Evolutionary conservation across 257 asterid genomes (phyloP).

Genomic region (Linaria vulgaris): DNA sequence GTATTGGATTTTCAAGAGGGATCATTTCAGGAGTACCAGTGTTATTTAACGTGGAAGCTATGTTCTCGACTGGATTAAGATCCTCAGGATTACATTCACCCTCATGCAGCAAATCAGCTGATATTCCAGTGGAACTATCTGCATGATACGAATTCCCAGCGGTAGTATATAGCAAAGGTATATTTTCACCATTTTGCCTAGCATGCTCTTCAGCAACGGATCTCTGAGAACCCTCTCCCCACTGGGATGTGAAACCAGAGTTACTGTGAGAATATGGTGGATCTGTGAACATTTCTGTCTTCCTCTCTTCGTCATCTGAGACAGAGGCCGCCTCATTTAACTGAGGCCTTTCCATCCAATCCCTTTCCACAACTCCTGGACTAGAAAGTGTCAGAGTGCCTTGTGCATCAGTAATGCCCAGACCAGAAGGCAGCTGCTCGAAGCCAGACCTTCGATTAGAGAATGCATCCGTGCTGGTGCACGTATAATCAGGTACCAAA

Average conservation of each 20-base stretch:
- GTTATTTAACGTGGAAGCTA: not conserved
- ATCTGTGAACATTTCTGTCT: constrained; percentile 30
- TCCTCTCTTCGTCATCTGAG: constrained; percentile 31
- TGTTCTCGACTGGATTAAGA: constrained; percentile 26
- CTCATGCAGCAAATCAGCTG: constrained; percentile 31
- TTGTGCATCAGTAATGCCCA: constrained; percentile 35
- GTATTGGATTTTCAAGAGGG: constrained; percentile 26
- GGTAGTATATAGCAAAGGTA: constrained; percentile 22
- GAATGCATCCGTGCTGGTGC: constrained; percentile 26
- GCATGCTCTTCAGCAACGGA: constrained; percentile 33
- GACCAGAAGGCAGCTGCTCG: constrained; percentile 39
- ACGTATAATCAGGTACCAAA: constrained; percentile 27
- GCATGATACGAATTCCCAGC: constrained; percentile 31
- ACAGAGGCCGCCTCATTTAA: constrained; percentile 29
- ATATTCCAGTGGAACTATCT: constrained; percentile 28
- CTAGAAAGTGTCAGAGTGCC: constrained; percentile 31
- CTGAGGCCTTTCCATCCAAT: constrained; percentile 16
- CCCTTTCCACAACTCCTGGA: constrained; percentile 32
- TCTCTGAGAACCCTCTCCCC: constrained; percentile 36
- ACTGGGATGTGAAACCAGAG: constrained; percentile 30
- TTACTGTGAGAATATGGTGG: constrained; percentile 29
- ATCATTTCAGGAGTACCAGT: constrained; percentile 16
- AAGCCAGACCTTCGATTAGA: constrained; percentile 31
- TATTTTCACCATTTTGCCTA: constrained; percentile 32
- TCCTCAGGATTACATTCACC: constrained; percentile 31